Conservation (phyloP, 1,139 yeast genomes). For the Protomyces arabidopsidicola region DNA sequence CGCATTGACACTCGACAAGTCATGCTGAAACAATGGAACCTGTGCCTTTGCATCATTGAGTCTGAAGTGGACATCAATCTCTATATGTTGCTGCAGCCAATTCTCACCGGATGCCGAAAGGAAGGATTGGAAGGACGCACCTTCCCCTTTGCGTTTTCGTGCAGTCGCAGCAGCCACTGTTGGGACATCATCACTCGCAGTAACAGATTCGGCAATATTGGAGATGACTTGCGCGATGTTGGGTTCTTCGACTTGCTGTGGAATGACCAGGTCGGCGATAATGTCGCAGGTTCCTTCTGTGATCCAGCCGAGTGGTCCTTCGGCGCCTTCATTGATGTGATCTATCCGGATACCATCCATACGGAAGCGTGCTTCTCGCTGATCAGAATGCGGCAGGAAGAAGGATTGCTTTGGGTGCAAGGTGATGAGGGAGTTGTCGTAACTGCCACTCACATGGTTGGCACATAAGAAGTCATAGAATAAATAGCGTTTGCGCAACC, state of each 20-base stretch:
- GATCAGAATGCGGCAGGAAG: conserved; percentile 45
- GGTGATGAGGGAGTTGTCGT: conserved; percentile 88
- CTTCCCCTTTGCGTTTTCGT: background rate
- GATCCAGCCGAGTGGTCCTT: conserved; percentile 97
- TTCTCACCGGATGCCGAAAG: background rate
- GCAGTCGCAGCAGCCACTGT: conserved; percentile 7
- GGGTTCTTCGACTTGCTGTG: conserved; percentile 53
- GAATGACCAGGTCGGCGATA: conserved; percentile 82
- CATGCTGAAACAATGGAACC: conserved; percentile 80
- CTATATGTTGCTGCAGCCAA: conserved; percentile 43
- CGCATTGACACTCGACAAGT: conserved; percentile 78
- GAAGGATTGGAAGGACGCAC: background rate
- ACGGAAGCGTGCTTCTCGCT: conserved; percentile 68
- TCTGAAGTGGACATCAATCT: conserved; percentile 71
- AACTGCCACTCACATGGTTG: conserved; percentile 79
- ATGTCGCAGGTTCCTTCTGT: conserved; percentile 85
- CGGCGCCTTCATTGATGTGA: conserved; percentile 81
- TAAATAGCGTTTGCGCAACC: conserved; percentile 85
- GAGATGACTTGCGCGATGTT: conserved; percentile 44
- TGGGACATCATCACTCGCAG: conserved; percentile 13
- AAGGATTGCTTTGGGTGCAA: conserved; percentile 65
- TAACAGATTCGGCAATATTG: conserved; percentile 40
- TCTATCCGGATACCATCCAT: conserved; percentile 81
- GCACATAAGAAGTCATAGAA: conserved; percentile 83
- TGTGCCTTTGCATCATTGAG: conserved; percentile 81